Evolutionary conservation across 257 asterid genomes (phyloP).

Genomic region (Nicotiana undulata): DNA sequence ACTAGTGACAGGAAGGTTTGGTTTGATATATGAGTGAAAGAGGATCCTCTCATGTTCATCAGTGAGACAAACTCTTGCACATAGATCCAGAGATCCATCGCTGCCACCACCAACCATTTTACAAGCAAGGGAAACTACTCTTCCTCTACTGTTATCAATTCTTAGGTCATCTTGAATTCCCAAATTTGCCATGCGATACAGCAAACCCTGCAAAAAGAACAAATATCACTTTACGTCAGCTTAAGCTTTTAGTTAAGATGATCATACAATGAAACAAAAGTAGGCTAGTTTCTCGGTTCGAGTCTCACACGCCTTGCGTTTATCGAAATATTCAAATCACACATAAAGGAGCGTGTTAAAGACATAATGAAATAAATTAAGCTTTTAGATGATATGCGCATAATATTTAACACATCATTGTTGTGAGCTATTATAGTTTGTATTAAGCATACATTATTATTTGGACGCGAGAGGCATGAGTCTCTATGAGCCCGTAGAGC

Average conservation of each 20-base stretch:
- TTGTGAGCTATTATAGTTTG: neutral
- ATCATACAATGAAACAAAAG: neutral
- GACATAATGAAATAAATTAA: neutral
- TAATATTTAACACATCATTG: neutral
- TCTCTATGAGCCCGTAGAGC: conserved; percentile 52
- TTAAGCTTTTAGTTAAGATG: neutral
- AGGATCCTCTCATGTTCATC: conserved; percentile 66
- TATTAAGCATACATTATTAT: conserved; percentile 16
- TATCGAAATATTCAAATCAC: neutral
- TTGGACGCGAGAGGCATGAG: conserved; percentile 61
- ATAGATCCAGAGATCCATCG: conserved; percentile 82
- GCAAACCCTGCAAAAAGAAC: conserved; percentile 31
- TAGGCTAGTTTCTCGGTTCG: neutral
- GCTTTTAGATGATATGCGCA: too few relatives aligned
- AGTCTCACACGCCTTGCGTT: neutral
- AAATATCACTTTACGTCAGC: neutral
- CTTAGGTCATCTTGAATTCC: conserved; percentile 73
- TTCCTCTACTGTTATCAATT: conserved; percentile 54
- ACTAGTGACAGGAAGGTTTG: conserved; percentile 66
- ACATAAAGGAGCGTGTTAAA: neutral
- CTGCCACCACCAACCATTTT: conserved; percentile 96
- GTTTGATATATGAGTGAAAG: conserved; percentile 73
- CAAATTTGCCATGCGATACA: conserved; percentile 68
- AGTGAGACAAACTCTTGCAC: conserved; percentile 73
- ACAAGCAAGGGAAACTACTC: conserved; percentile 75